A percentile compares a stretch with the other conserved stretches of the same genome.
Evolutionary conservation across 164 flowering plant species (phyloP).

Genomic region (Magnolia officinalis): DNA sequence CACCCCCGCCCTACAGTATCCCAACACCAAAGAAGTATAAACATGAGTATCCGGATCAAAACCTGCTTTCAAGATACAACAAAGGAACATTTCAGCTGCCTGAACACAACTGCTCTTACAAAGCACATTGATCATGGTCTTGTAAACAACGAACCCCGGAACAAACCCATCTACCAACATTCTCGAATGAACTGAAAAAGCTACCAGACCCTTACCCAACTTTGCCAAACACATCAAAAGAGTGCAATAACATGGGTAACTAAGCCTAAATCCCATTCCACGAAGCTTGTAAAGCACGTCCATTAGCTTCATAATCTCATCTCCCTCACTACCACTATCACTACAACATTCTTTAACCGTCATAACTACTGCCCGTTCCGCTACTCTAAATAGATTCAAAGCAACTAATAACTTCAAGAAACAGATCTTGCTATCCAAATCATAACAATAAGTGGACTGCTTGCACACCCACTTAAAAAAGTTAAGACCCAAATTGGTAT

Average conservation of each 20-base stretch:
- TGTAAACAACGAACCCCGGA: conserved; percentile 22
- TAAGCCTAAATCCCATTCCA: conserved; percentile 21
- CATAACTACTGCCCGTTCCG: conserved; percentile 23
- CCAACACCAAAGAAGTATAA: conserved; percentile 31
- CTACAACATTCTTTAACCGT: conserved; percentile 19
- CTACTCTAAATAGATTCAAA: conserved; percentile 16
- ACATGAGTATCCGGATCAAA: conserved; percentile 26
- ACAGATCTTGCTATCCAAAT: conserved; percentile 21
- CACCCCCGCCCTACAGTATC: conserved; percentile 17
- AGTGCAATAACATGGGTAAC: conserved; percentile 33
- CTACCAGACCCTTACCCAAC: conserved; percentile 21
- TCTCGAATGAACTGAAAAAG: conserved; percentile 22
- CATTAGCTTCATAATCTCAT: conserved; percentile 22
- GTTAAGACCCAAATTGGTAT: conserved; percentile 12
- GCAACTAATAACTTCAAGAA: conserved; percentile 18
- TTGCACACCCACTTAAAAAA: conserved; percentile 32
- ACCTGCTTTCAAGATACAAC: conserved; percentile 23
- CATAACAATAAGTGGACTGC: conserved; percentile 34
- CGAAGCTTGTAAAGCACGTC: conserved; percentile 20
- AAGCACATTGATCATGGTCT: conserved; percentile 28
- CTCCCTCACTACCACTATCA: conserved; percentile 2
- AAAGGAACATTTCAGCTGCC: conserved; percentile 31
- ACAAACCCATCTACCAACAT: conserved; percentile 33
- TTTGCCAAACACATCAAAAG: conserved; percentile 35
- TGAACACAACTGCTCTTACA: conserved; percentile 28